These are phyloP conservation scores for Tetracentron sinense DNA, from an alignment of 164 flowering plant species.

Conservation along the genomic window DNA sequence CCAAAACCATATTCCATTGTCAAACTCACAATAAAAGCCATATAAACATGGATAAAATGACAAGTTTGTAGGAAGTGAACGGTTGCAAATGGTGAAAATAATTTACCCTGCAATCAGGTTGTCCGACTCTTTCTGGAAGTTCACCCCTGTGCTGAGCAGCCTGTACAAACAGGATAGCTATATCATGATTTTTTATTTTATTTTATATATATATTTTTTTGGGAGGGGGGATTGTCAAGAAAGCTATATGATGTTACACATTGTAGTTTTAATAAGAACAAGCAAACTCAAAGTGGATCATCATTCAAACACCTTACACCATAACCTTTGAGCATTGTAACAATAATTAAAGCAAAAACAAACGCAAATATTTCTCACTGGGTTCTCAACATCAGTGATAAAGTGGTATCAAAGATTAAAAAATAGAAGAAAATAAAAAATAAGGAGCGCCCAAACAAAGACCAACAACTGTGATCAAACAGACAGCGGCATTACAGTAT, in stretches of 20 bases:
- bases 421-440: background rate
- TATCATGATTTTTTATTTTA: no score
- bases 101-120: slow-evolving; percentile 78
- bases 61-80: slow-evolving; percentile 2
- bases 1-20: slow-evolving; percentile 1
- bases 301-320: background rate
- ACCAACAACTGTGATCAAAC: background rate
- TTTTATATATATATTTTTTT: no score
- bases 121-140: slow-evolving; percentile 77
- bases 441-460: background rate
- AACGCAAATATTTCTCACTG: background rate
- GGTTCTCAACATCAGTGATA: background rate
- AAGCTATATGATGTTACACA: background rate
- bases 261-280: background rate
- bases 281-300: slow-evolving; percentile 7
- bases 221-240: no score
- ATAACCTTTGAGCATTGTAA: background rate
- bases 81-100: slow-evolving; percentile 6
- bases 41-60: no score
- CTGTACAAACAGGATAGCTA: slow-evolving; percentile 24
- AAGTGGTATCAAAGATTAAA: background rate
- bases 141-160: slow-evolving; percentile 42
- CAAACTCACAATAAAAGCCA: background rate
- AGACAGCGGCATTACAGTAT: background rate
- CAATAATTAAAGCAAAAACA: background rate